Percentiles rank a stretch among this genome's conserved stretches.
These are phyloP conservation scores for Tetrahymena malaccensis DNA, from an alignment of 73 alveolate species.

Conservation along the genomic window DNA sequence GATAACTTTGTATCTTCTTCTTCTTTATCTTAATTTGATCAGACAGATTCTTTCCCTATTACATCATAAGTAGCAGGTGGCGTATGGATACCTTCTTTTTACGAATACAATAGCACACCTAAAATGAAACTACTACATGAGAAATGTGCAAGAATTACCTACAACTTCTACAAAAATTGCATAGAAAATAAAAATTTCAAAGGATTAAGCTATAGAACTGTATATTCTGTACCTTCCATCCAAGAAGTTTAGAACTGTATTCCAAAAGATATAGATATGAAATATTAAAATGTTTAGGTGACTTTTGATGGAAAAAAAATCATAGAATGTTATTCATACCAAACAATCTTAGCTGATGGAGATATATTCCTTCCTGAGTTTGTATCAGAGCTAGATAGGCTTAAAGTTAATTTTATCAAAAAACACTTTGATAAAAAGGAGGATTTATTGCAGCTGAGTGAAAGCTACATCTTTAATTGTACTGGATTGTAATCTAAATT, in stretches of 20 bases:
- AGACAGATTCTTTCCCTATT: not conserved
- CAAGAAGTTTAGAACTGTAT: not conserved
- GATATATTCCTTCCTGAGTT: not conserved
- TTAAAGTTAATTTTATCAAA: not conserved
- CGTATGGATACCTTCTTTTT: not conserved
- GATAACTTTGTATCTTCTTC: not conserved
- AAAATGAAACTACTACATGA: not conserved
- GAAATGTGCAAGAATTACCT: not conserved
- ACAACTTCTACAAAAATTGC: not conserved
- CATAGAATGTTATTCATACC: not conserved
- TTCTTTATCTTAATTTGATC: not conserved
- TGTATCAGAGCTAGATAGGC: not conserved
- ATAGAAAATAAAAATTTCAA: not conserved
- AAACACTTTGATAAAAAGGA: not conserved
- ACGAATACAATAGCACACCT: not conserved
- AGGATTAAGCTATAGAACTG: not conserved
- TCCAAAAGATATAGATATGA: not conserved
- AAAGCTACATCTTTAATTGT: not conserved
- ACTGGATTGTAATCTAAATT: not conserved
- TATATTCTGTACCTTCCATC: not conserved
- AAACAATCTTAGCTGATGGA: not conserved
- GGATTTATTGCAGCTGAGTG: not conserved
- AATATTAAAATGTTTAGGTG: not conserved
- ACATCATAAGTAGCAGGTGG: not conserved
- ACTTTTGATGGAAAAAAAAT: not conserved